phyloP scores from a whole-genome alignment of 176 grass and related monocot species.

The Sorghum bicolor region Sorghum_bicolor_NCBIv3 NC_012878.2:6109501-6110000 shows the following conservation, averaged over 20 bases:
- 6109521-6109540: conserved; percentile 13
- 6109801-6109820: conserved; percentile 20
- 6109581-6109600: conserved; percentile 1
- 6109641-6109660: not conserved
- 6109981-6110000: too few relatives aligned
- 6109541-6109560: conserved; percentile 32
- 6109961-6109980: too few relatives aligned
- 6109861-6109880: not conserved
- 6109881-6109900: not conserved
- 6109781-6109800: conserved; percentile 44
- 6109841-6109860: not conserved
- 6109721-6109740: conserved; percentile 29
- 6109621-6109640: not conserved
- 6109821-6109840: not conserved
- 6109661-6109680: not conserved
- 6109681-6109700: conserved; percentile 4
- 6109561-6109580: conserved; percentile 22
- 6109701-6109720: not conserved
- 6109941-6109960: not conserved
- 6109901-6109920: not conserved
- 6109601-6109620: not conserved
- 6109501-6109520: too few relatives aligned
- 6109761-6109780: not conserved
- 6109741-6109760: conserved; percentile 7
- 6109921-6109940: not conserved